These are phyloP conservation scores for Aegle marmelos DNA, from an alignment of 345 rosid genomes.

Conservation along the genomic window DNA sequence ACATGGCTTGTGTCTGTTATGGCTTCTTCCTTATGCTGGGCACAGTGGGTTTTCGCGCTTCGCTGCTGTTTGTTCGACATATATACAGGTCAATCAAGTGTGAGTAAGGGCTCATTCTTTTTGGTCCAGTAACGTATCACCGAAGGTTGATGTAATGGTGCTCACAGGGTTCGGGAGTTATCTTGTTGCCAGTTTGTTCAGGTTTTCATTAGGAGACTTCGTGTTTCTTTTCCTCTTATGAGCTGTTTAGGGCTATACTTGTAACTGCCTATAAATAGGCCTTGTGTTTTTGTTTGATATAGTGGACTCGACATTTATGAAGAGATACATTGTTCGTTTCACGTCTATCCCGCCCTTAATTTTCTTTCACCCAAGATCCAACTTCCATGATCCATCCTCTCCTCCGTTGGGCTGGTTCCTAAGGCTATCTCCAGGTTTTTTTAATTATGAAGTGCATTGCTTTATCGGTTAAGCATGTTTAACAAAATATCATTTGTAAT, in stretches of 20 bases:
- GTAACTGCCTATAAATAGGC: neutral
- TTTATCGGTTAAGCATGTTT: too few species aligned
- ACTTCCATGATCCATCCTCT: too few species aligned
- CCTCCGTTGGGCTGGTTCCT: too few species aligned
- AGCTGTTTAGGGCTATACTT: neutral
- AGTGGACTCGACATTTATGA: neutral
- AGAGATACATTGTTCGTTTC: neutral
- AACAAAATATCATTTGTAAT: too few species aligned
- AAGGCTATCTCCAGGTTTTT: too few species aligned
- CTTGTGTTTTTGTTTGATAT: neutral
- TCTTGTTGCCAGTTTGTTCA: neutral
- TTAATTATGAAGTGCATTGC: too few species aligned
- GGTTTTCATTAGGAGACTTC: neutral
- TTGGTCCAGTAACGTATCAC: constrained; percentile 16
- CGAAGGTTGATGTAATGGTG: neutral
- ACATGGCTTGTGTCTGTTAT: constrained; percentile 58
- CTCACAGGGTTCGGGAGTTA: neutral
- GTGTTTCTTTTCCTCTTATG: too few species aligned
- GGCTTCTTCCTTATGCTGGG: constrained; percentile 57
- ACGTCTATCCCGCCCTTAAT: neutral
- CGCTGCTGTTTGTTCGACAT: constrained; percentile 50
- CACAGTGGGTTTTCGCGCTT: constrained; percentile 42
- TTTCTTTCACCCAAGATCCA: neutral
- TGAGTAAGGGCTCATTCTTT: constrained; percentile 9
- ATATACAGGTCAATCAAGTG: constrained; percentile 53